These are phyloP conservation scores for Monosporascus ibericus DNA, from an alignment of 2,329 filamentous ascomycete genomes.

Conservation along the genomic window DNA sequence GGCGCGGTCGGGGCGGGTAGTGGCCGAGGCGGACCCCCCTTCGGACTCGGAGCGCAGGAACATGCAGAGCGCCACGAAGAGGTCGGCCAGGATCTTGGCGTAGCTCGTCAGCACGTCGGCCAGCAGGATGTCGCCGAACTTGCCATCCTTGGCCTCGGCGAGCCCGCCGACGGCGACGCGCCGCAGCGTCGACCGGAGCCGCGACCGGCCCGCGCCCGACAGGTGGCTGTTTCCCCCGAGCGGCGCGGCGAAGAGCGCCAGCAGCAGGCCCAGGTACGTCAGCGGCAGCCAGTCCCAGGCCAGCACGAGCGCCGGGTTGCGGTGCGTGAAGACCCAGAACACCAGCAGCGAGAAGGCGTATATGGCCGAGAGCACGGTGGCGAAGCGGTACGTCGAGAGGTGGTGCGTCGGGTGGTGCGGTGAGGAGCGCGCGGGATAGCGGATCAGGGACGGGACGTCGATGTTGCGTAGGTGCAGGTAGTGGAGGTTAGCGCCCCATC, in stretches of 20 bases:
- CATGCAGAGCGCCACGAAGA: constrained; percentile 90
- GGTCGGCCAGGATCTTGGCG: constrained; percentile 82
- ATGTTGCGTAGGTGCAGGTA: constrained; percentile 75
- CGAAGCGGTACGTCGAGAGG: constrained; percentile 79
- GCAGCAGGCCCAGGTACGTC: constrained; percentile 68
- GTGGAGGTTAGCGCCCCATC: constrained; percentile 89
- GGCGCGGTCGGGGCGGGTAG: constrained; percentile 70
- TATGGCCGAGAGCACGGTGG: constrained; percentile 66
- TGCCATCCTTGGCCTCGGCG: constrained; percentile 79
- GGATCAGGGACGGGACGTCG: constrained; percentile 79
- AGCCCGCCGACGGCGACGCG: constrained; percentile 81
- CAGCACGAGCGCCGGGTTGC: constrained; percentile 62
- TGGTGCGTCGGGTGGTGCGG: constrained; percentile 69
- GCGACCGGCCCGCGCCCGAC: constrained; percentile 64
- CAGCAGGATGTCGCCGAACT: constrained; percentile 89
- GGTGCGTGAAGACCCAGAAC: constrained; percentile 79
- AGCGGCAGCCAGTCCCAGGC: constrained; percentile 83
- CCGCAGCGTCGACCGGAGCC: constrained; percentile 69
- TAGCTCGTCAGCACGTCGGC: constrained; percentile 95
- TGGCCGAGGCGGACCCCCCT: constrained; percentile 53
- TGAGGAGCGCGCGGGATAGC: constrained; percentile 72
- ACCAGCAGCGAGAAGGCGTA: constrained; percentile 65
- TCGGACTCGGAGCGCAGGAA: constrained; percentile 57
- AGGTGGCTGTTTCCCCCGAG: constrained; percentile 46
- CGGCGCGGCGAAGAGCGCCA: constrained; percentile 66